These are phyloP conservation scores for Aspergillus funiculosus DNA, from an alignment of 495 filamentous ascomycete genomes.

Conservation along the genomic window DNA sequence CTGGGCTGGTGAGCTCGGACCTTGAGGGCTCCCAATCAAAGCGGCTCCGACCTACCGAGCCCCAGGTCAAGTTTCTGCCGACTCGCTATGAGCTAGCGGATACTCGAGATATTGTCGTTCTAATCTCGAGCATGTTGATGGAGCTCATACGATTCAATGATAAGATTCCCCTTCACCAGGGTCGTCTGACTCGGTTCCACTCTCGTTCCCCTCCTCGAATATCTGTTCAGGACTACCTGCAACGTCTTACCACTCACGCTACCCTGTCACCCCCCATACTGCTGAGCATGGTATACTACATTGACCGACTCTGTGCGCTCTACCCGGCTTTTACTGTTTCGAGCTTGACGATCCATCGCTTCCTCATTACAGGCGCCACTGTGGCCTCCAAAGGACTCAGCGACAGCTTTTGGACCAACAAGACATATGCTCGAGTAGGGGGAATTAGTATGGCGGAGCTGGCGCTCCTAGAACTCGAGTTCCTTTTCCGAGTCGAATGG, in stretches of 20 bases:
- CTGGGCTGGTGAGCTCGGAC: conserved; percentile 43
- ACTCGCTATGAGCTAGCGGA: conserved; percentile 70
- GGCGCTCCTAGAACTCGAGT: conserved; percentile 90
- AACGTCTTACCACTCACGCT: conserved; percentile 87
- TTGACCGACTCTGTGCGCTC: conserved; percentile 86
- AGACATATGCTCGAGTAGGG: conserved; percentile 87
- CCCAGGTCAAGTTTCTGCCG: conserved; percentile 66
- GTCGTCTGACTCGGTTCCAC: conserved; percentile 87
- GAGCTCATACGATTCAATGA: conserved; percentile 94
- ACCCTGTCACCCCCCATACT: conserved; percentile 88
- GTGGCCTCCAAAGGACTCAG: conserved; percentile 94
- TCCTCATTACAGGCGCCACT: conserved; percentile 90
- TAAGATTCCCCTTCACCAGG: conserved; percentile 73
- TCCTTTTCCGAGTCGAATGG: conserved; percentile 87
- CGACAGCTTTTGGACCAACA: conserved; percentile 97
- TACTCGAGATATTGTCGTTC: conserved; percentile 73
- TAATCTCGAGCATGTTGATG: conserved; percentile 92
- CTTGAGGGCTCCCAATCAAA: conserved; percentile 48
- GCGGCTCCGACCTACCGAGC: conserved; percentile 48
- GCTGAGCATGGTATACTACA: conserved; percentile 99
- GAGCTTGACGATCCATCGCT: conserved; percentile 91
- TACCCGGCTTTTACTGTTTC: conserved; percentile 93
- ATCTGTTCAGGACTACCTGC: conserved; percentile 85
- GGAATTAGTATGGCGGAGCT: conserved; percentile 84
- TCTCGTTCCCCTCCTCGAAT: conserved; percentile 93